Percentiles rank a stretch among this genome's conserved stretches.
Evolutionary conservation across 2,329 filamentous ascomycete genomes (phyloP).

Genomic region (Claviceps capensis): DNA sequence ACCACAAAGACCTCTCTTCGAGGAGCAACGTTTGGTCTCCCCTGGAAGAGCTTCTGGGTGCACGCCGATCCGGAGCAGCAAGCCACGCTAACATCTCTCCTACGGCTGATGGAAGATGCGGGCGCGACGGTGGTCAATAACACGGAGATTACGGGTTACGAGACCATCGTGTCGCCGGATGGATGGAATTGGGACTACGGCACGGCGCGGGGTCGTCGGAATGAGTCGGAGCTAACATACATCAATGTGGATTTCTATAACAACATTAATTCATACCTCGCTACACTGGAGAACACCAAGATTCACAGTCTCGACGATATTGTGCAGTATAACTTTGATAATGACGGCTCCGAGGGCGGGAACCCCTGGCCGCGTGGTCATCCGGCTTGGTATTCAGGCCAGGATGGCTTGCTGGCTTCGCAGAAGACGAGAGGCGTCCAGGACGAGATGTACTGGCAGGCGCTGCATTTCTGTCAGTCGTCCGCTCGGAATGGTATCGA

Average conservation of each 20-base stretch:
- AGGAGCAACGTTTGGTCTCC: constrained; percentile 54
- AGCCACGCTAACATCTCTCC: constrained; percentile 28
- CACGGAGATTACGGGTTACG: constrained; percentile 51
- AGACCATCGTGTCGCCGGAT: constrained; percentile 46
- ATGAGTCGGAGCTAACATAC: constrained; percentile 61
- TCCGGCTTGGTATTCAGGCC: constrained; percentile 55
- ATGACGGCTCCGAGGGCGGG: constrained; percentile 55
- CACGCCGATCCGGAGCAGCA: constrained; percentile 43
- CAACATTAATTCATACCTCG: constrained; percentile 47
- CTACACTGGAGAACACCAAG: constrained; percentile 46
- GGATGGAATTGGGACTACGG: constrained; percentile 70
- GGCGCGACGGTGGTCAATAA: constrained; percentile 57
- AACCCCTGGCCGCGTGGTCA: constrained; percentile 36
- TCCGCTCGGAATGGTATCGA: constrained; percentile 56
- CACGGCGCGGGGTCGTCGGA: constrained; percentile 44
- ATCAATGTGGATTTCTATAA: constrained; percentile 59
- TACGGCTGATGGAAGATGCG: constrained; percentile 40
- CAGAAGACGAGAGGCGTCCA: constrained; percentile 44
- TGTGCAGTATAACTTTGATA: constrained; percentile 49
- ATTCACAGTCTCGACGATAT: constrained; percentile 49
- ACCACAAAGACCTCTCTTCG: constrained; percentile 38
- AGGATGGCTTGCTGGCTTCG: constrained; percentile 56
- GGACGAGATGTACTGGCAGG: constrained; percentile 54
- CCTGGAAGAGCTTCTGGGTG: constrained; percentile 60
- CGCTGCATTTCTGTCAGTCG: constrained; percentile 45